Evolutionary conservation across 2,329 filamentous ascomycete genomes (phyloP), one percentile per base, ranked within the genome.

Genomic region (Acrodontium crateriforme): DNA sequence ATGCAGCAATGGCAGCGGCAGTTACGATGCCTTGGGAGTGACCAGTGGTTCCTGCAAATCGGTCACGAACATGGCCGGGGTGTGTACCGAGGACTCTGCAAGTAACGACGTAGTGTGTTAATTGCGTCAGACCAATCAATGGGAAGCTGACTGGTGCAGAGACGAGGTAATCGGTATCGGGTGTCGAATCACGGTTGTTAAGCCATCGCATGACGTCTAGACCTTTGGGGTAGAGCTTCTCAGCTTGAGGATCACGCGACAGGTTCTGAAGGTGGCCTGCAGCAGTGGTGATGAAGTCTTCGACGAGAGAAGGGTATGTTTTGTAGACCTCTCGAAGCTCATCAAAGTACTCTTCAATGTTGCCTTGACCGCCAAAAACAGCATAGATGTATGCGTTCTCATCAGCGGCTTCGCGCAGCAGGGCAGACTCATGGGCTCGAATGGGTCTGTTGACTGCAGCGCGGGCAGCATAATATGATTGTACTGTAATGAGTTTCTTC

Each of bases 311-410:
- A 9, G 81, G 78, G 59, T 98, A 98, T 34, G 85, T 93, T 46
- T 67, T 74, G 63, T 87, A 87, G 33, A 95, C 71, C 54, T 92
- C 79, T 31, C 89, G 76, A 37, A 98, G 71, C 63, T 98, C 89
- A 44, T 98, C 87, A 49, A 98, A 98, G 60, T 98, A 98, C 60
- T 98, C 91, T 59, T 98, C 87, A 39, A 98, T 95, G 58, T 98
- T 98, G 45, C 89, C 89, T 56, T 98, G 89, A 5, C 89, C 89
- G 35, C 89, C 89, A 43, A 95, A 93, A 37, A 98, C 84, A 40
- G 77, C 85, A 63, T 93, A 98, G 35, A 98, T 71, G 45, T 73
- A 77, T 30, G 85, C 85, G 31, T 76, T 74, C 37, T 73, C 77
- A 38, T 94, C 85, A 25, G 79, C 75, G 7, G 83, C 83, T 27